phyloP scores from a whole-genome alignment of 495 filamentous ascomycete genomes.

The Trichoderma asperelloides region DNA sequence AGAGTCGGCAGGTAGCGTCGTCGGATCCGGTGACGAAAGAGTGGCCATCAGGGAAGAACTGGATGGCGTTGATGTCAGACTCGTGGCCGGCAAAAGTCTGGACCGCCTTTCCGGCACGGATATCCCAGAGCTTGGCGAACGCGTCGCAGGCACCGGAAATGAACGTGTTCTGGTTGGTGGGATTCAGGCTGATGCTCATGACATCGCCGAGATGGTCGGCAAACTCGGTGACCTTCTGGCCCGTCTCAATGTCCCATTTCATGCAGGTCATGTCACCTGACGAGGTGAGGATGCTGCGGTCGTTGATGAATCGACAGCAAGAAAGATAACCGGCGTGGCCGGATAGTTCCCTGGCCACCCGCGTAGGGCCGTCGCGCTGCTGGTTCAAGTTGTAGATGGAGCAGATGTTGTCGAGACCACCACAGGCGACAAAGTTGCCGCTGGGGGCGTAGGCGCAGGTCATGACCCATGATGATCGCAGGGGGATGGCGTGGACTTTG shows the following conservation, averaged over 20 bases:
- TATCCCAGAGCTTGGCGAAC: constrained; percentile 98
- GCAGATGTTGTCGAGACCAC: constrained; percentile 98
- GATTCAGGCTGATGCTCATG: constrained; percentile 99
- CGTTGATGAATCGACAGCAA: constrained; percentile 98
- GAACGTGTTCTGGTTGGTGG: constrained; percentile 96
- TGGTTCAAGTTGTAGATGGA: constrained; percentile 97
- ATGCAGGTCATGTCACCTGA: constrained; percentile 99
- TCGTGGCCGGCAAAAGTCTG: constrained; percentile 98
- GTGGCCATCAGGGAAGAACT: constrained; percentile 99
- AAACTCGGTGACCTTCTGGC: constrained; percentile 94
- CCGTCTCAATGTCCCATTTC: constrained; percentile 98
- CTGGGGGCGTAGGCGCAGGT: constrained; percentile 98
- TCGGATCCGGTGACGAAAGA: constrained; percentile 98
- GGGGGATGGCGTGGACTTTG: constrained; percentile 98
- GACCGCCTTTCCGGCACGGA: constrained; percentile 94
- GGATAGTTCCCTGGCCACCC: constrained; percentile 91
- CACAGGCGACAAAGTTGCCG: constrained; percentile 96
- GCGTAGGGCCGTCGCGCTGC: constrained; percentile 88
- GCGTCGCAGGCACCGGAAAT: constrained; percentile 97
- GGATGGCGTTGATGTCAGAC: constrained; percentile 98
- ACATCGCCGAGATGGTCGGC: constrained; percentile 97
- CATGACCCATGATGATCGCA: constrained; percentile 99
- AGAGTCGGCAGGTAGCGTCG: constrained; percentile 93
- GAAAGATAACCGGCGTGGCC: constrained; percentile 96
- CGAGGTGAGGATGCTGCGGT: constrained; percentile 93